Percentiles rank a stretch among this genome's conserved stretches.
Conservation (phyloP, 805 yeast genomes). For the Brettanomyces sp. region DNA sequence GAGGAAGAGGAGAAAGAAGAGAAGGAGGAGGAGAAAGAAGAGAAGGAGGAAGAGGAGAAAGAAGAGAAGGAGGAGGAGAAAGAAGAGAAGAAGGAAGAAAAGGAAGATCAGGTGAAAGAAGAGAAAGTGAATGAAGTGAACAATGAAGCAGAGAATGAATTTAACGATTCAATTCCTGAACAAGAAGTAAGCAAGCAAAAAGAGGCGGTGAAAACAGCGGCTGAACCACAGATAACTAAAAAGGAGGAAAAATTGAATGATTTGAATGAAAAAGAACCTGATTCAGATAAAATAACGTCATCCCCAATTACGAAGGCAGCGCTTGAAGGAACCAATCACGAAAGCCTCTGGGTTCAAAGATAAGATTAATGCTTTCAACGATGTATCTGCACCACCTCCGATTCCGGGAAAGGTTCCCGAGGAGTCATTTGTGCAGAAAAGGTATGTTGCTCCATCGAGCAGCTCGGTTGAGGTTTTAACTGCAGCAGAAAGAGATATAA, state of each 20-base stretch:
- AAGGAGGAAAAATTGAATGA: background rate
- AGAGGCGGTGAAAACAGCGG: too few relatives aligned
- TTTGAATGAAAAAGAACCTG: background rate
- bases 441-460: constrained; percentile 45
- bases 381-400: constrained; percentile 27
- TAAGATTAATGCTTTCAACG: constrained; percentile 43
- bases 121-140: background rate
- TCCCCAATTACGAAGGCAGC: background rate
- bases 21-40: background rate
- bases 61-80: background rate
- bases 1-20: background rate
- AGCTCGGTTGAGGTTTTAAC: constrained; percentile 52
- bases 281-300: background rate
- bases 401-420: constrained; percentile 25
- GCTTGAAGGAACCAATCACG: background rate
- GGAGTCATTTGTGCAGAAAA: constrained; percentile 42
- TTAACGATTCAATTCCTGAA: background rate
- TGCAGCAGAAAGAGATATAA: constrained; percentile 11
- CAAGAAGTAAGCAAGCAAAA: too few relatives aligned
- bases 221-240: background rate
- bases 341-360: constrained; percentile 28
- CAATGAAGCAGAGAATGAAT: background rate
- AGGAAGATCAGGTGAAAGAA: background rate
- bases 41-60: background rate
- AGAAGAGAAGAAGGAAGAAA: background rate